Conservation (phyloP, 2,329 filamentous ascomycete genomes). For the Ophiostoma perfectum region DNA sequence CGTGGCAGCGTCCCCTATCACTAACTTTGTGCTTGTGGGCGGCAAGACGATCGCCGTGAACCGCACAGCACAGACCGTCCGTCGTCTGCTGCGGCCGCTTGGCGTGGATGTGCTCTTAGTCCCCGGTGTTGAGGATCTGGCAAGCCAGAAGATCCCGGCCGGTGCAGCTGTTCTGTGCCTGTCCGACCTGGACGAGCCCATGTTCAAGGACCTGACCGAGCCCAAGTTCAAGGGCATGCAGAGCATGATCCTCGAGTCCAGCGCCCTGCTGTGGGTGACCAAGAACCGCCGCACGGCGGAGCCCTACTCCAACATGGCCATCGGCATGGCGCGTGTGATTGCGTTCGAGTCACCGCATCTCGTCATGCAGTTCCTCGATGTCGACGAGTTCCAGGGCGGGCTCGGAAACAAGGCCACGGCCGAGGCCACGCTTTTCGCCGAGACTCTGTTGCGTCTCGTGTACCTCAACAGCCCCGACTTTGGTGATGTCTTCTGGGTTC, state of each 20-base stretch:
- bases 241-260: conserved; percentile 15
- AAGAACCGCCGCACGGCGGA: conserved; percentile 21
- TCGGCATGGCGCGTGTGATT: conserved; percentile 28
- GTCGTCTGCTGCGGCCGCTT: conserved; percentile 20
- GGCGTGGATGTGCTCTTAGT: conserved; percentile 11
- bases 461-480: conserved; percentile 18
- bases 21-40: conserved; percentile 27
- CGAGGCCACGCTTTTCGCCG: conserved; percentile 20
- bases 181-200: conserved; percentile 29
- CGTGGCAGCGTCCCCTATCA: conserved; percentile 1
- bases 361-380: conserved; percentile 28
- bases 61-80: conserved; percentile 17
- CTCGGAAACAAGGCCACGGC: neutral
- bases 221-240: conserved; percentile 27
- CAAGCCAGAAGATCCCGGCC: neutral
- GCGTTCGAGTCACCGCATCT: conserved; percentile 27
- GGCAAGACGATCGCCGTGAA: conserved; percentile 18
- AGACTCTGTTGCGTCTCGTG: conserved; percentile 25
- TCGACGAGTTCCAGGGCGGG: conserved; percentile 21
- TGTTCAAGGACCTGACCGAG: conserved; percentile 28
- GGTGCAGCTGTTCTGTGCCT: conserved; percentile 26
- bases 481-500: conserved; percentile 21
- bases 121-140: conserved; percentile 15
- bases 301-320: conserved; percentile 27
- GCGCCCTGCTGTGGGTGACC: conserved; percentile 30